Base-by-base conservation (phyloP, 1,284 basidiomycete species). In the Farysia itapuensis region DNA sequence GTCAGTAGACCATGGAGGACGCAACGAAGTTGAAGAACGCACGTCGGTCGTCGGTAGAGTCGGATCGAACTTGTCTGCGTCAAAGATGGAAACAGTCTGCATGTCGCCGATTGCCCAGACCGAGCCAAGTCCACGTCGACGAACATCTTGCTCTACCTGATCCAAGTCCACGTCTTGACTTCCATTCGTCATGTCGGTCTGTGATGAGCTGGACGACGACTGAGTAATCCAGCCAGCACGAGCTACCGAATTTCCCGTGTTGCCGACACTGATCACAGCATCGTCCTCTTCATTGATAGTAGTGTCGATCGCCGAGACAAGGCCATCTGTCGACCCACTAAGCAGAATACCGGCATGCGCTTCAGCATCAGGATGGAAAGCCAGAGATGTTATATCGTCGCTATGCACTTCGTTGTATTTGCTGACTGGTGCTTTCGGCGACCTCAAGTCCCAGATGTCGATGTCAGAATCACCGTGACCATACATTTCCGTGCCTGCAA, bases 321-420 rank as follows among this genome's bases (percentile, higher is more conserved):
- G 42, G 4, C 72, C 72, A 39, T 76, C 74, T 9, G 69, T 72
- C 3, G 61, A 60, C 9, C 66, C 72, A 24, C 60, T 67, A 9
- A 76, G 64, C n/a, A 76, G 45, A 24, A 73, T 49, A 0, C 39
- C 43, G 0, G 38, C 20, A 25, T 65, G 60, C 13, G 29, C 16
- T 5, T 30, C 40, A 7, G 43, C 20, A 16, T 66, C 64, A 2
- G 61, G 64, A 35, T 68, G 71, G 33, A 70, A 76, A 11, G 50
- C 31, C 0, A 76, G 56, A 2, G 54, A 43, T 14, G 72, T 75
- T 4, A 76, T 39, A 18, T 76, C 74, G 48, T 76, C 74, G 19
- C 64, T 68, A 33, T 76, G 74, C 24, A 70, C 66, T 35, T 76
- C 70, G 39, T 56, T 57, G 47, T 74, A 76, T 20, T 63, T 66